Base-by-base conservation (phyloP, 2,329 filamentous ascomycete genomes). In the Fusarium poae region DNA sequence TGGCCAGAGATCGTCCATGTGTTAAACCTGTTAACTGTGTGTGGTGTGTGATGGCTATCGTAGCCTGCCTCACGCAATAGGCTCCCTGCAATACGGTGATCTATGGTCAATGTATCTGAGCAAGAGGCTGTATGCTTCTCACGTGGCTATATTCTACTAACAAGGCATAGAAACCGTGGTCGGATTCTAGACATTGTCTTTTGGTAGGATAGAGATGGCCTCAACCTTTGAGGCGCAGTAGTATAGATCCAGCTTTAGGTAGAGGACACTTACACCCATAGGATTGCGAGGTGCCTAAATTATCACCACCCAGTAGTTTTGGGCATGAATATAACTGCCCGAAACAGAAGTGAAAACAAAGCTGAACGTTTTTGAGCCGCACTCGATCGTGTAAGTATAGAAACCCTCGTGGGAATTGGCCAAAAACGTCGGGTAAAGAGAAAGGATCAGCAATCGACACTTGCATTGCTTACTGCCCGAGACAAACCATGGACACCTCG, bases 311-410 rank as follows among this genome's bases (percentile, higher is more conserved):
- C 16, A 40, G 12, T 34, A 9, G 16, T 44, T 34, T 65, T 20
- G 35, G 65, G 65, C 50, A 68, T 18, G 27, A 61, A 54, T 39
- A n/a, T 27, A 21, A 56, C 27, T 40, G 58, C 65, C 65, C n/a
- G 49, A 68, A 18, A 18, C 34, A 34, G 20, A 23, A 20, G 30
- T 20, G 46, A 50, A 50, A 42, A 25, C 12, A 45, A 34, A 34
- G 21, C n/a, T n/a, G 30, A 23, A 23, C n/a, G 16, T 21, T 27
- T 23, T 61, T 68, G 60, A 68, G 65, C 65, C 65, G 54, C 65
- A 68, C 32, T 34, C 6, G 35, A 15, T n/a, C 10, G 20, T 29
- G 15, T 16, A 30, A 56, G 30, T 69, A 68, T 68, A 68, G 58
- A 68, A 62, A 27, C 42, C 23, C 30, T 40, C 27, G 11, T 11